A percentile compares a stretch with the other conserved stretches of the same genome.
Evolutionary conservation across 2,329 filamentous ascomycete species (phyloP).

Genomic region (Neofusicoccum cordaticola): DNA sequence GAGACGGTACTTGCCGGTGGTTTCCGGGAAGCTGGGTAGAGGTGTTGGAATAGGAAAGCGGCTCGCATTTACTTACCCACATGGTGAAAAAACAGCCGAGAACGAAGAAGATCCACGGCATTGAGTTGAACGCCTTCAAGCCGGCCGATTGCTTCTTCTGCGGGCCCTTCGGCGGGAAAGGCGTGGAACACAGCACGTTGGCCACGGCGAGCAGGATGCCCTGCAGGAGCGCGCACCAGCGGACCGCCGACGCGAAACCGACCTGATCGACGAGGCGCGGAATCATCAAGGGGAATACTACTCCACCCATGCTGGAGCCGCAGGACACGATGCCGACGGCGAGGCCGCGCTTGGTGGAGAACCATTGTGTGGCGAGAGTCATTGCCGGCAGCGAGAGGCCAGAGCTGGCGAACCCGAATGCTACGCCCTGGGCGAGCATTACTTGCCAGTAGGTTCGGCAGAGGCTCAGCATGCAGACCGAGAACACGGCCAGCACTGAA

Average conservation of each 20-base stretch:
- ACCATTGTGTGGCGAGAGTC: slow-evolving; percentile 48
- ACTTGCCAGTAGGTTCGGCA: slow-evolving; percentile 51
- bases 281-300: slow-evolving; percentile 56
- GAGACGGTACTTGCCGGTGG: slow-evolving; percentile 25
- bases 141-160: slow-evolving; percentile 1
- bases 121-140: slow-evolving; percentile 7
- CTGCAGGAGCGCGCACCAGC: slow-evolving; percentile 19
- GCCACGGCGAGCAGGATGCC: slow-evolving; percentile 15
- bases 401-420: slow-evolving; percentile 47
- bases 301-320: slow-evolving; percentile 48
- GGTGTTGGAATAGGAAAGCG: neutral
- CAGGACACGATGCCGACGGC: slow-evolving; percentile 47
- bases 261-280: slow-evolving; percentile 49
- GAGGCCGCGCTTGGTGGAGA: slow-evolving; percentile 42
- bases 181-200: slow-evolving; percentile 7
- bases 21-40: neutral
- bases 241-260: slow-evolving; percentile 55
- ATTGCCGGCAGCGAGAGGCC: slow-evolving; percentile 44
- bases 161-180: slow-evolving; percentile 5
- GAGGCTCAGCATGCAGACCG: slow-evolving; percentile 58
- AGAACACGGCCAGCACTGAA: slow-evolving; percentile 52
- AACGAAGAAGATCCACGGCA: slow-evolving; percentile 14
- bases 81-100: slow-evolving; percentile 18
- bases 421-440: slow-evolving; percentile 50
- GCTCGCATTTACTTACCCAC: slow-evolving; percentile 13